A percentile compares a stretch with the other conserved stretches of the same genome.
These are phyloP conservation scores for Phyllosticta capitalensis DNA, from an alignment of 2,329 filamentous ascomycete species.

Conservation along the genomic window DNA sequence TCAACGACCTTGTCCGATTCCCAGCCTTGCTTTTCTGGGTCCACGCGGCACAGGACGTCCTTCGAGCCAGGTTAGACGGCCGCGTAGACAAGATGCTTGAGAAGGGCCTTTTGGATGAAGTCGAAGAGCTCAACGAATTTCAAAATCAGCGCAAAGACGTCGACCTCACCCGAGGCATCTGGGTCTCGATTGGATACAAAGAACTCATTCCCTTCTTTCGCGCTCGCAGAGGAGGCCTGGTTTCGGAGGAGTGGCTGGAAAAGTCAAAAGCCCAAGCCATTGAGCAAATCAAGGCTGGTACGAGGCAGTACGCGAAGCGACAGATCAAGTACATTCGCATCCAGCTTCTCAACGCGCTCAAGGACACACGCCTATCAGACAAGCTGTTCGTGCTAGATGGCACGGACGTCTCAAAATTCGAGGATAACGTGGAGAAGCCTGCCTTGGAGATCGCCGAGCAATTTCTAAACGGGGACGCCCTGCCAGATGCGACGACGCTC, in stretches of 20 bases:
- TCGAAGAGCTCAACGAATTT: conserved; percentile 43
- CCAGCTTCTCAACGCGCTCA: conserved; percentile 65
- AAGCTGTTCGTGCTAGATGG: conserved; percentile 74
- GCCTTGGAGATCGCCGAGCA: conserved; percentile 51
- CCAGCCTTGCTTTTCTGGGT: conserved; percentile 76
- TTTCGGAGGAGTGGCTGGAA: conserved; percentile 36
- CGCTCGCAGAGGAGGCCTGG: conserved; percentile 19
- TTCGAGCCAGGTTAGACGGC: conserved; percentile 61
- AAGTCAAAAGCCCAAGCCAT: conserved; percentile 51
- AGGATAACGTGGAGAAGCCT: conserved; percentile 52
- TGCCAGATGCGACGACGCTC: conserved; percentile 47
- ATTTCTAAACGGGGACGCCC: conserved; percentile 49
- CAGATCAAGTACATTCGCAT: conserved; percentile 81
- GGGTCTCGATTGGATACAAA: conserved; percentile 94
- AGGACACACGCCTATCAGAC: conserved; percentile 42
- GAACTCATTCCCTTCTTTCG: conserved; percentile 68
- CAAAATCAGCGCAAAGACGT: conserved; percentile 40
- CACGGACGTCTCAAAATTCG: conserved; percentile 56
- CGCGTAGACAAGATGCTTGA: conserved; percentile 80
- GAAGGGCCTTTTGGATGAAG: conserved; percentile 54
- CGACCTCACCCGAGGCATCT: conserved; percentile 76
- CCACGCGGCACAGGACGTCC: conserved; percentile 58
- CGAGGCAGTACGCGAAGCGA: conserved; percentile 75
- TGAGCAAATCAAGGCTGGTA: conserved; percentile 71
- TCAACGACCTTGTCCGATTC: conserved; percentile 29